These are phyloP conservation scores for Amphicarpaea edgeworthii DNA, from an alignment of 306 rosid genomes.

Conservation along the genomic window DNA sequence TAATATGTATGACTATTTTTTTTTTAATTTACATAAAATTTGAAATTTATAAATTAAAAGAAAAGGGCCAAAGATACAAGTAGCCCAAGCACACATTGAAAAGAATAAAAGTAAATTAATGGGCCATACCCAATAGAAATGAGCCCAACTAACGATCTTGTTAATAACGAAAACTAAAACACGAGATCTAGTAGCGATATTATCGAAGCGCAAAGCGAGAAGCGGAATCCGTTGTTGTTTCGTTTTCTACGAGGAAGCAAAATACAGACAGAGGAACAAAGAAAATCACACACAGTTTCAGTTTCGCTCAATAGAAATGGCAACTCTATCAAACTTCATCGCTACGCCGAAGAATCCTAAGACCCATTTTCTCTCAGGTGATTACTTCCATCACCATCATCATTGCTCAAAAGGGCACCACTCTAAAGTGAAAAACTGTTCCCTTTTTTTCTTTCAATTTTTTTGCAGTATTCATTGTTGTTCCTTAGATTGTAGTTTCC, in stretches of 20 bases:
- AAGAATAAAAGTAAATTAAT: neutral
- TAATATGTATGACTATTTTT: no score
- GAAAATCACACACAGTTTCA: neutral
- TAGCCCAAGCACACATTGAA: neutral
- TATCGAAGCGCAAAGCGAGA: constrained; percentile 26
- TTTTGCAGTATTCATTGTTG: neutral
- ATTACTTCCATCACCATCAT: neutral
- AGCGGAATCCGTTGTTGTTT: neutral
- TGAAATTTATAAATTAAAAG: neutral
- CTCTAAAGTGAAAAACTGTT: constrained; percentile 12
- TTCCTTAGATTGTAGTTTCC: neutral
- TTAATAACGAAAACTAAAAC: neutral
- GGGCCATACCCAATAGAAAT: neutral
- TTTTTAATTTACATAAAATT: neutral
- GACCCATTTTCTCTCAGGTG: constrained; percentile 52
- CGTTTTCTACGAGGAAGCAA: constrained; percentile 39
- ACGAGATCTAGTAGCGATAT: constrained; percentile 16
- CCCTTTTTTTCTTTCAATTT: neutral
- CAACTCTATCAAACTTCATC: constrained; percentile 49
- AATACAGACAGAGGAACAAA: neutral
- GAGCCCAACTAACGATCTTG: neutral
- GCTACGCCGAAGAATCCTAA: constrained; percentile 33
- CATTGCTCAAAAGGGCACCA: neutral
- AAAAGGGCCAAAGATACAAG: neutral
- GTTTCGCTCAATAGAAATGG: constrained; percentile 45